Conservation (phyloP, 208 protist genomes). For the Crithidia thermophila region DNA sequence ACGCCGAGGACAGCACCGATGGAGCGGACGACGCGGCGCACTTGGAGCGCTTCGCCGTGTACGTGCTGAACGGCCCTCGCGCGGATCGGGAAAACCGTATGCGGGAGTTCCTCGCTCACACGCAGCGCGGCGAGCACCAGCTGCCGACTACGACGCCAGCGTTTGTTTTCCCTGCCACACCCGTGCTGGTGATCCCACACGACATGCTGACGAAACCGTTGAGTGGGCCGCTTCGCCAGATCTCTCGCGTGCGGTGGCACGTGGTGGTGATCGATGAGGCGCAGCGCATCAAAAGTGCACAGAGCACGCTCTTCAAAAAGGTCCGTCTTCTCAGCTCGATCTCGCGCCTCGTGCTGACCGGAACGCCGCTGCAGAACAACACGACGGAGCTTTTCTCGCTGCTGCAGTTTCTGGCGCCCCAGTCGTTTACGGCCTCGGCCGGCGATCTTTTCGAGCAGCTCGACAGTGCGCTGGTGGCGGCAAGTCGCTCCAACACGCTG, state of each 20-base stretch:
- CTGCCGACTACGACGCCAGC: conserved; percentile 30
- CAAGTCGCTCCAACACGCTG: conserved; percentile 29
- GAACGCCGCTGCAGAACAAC: conserved; percentile 96
- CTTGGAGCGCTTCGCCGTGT: conserved; percentile 39
- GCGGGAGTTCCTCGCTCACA: conserved; percentile 31
- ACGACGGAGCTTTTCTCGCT: conserved; percentile 92
- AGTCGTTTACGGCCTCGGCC: conserved; percentile 50
- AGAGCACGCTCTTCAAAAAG: conserved; percentile 37
- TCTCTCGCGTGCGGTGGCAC: conserved; percentile 61
- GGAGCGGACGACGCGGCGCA: too few species aligned
- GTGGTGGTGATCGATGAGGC: conserved; percentile 94
- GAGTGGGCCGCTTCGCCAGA: conserved; percentile 32
- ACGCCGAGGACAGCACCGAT: background rate
- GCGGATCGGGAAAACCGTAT: conserved; percentile 32
- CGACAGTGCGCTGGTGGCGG: conserved; percentile 37
- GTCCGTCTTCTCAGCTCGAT: conserved; percentile 37
- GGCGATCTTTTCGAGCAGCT: conserved; percentile 45
- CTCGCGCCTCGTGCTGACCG: conserved; percentile 67
- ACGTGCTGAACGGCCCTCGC: conserved; percentile 49
- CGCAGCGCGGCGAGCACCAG: conserved; percentile 8
- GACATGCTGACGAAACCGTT: conserved; percentile 42
- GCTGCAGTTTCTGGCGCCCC: conserved; percentile 90
- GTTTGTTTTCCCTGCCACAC: conserved; percentile 37
- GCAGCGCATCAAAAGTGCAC: conserved; percentile 88
- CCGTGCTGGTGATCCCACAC: conserved; percentile 50